Percentiles rank a stretch among this genome's conserved stretches.
phyloP scores from a whole-genome alignment of 345 rosid species.

The Hevea brasiliensis region DNA sequence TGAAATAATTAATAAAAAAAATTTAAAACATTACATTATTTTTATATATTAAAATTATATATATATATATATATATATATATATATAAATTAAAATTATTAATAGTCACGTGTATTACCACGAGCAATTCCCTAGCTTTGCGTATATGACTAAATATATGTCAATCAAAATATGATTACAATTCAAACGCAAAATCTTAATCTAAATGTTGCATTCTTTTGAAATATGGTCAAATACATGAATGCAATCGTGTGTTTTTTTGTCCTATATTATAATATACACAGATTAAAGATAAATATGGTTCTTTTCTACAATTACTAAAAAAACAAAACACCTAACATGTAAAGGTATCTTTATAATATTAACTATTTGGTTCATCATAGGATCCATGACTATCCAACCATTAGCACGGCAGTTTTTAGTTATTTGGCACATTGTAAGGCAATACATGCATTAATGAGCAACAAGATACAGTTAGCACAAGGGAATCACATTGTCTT shows the following conservation, averaged over 20 bases:
- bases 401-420: not conserved
- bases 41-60: too few species aligned
- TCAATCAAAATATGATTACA: too few species aligned
- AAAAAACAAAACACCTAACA: not conserved
- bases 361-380: not conserved
- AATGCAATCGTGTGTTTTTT: not conserved
- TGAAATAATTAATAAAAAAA: too few species aligned
- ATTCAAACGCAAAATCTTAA: too few species aligned
- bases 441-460: not conserved
- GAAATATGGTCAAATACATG: not conserved
- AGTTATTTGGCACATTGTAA: not conserved
- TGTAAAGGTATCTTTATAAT: not conserved
- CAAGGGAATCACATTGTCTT: not conserved
- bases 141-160: too few species aligned
- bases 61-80: too few species aligned
- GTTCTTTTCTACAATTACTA: not conserved
- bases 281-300: not conserved
- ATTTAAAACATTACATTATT: too few species aligned
- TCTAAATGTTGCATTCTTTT: not conserved
- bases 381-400: not conserved
- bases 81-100: too few species aligned
- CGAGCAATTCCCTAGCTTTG: too few species aligned
- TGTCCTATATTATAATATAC: too few species aligned
- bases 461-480: not conserved
- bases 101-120: too few species aligned